A percentile compares a stretch with the other conserved stretches of the same genome.
Evolutionary conservation across 1,284 basidiomycete species (phyloP).

Genomic region (Termitomyces sp.): DNA sequence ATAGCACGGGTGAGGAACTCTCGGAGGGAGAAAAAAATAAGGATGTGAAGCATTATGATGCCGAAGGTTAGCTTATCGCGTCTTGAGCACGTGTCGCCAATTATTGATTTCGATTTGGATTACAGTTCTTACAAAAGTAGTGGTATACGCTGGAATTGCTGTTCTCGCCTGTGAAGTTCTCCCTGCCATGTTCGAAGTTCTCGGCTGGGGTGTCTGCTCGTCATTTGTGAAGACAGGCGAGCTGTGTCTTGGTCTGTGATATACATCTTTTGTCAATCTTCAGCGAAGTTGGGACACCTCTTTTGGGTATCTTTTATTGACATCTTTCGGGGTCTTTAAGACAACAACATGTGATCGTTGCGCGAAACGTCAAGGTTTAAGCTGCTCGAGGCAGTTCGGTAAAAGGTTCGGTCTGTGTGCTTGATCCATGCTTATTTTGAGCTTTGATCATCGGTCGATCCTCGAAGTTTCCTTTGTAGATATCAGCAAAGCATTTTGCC

Average conservation of each 20-base stretch:
- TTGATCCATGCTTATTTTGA: too few species aligned
- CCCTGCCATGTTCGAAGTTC: slow-evolving; percentile 63
- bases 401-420: too few species aligned
- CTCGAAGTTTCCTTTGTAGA: too few species aligned
- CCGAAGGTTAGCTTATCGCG: slow-evolving; percentile 58
- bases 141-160: slow-evolving; percentile 86
- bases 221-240: slow-evolving; percentile 3
- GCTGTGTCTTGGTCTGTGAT: slow-evolving; percentile 1
- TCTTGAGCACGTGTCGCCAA: neutral
- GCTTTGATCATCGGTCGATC: too few species aligned
- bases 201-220: slow-evolving; percentile 58
- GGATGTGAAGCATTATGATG: slow-evolving; percentile 73
- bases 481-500: too few species aligned
- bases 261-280: neutral
- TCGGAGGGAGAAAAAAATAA: slow-evolving; percentile 22
- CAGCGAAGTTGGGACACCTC: neutral
- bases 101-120: slow-evolving; percentile 9
- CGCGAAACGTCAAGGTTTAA: too few species aligned
- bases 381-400: too few species aligned
- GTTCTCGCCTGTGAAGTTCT: slow-evolving; percentile 57
- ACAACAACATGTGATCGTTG: neutral
- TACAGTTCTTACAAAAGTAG: slow-evolving; percentile 84
- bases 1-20: slow-evolving; percentile 7
- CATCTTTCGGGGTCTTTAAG: neutral
- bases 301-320: neutral